Base-by-base conservation (phyloP, 2,329 filamentous ascomycete genomes). In the Phyllosticta capitalensis region DNA sequence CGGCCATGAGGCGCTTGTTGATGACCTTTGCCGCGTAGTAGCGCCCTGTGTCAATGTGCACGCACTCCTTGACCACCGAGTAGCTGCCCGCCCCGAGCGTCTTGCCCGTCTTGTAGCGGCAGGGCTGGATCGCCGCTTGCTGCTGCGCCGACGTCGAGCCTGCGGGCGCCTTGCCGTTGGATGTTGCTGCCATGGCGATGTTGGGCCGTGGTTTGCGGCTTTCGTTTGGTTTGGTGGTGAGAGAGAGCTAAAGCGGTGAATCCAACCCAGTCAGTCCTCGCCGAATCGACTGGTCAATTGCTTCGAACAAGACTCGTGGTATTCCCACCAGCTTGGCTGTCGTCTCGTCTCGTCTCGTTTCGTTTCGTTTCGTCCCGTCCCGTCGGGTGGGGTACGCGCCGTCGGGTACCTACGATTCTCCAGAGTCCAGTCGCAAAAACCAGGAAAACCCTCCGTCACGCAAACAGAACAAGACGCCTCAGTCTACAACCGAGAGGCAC, bases 11-110 rank as follows among this genome's bases (percentile, higher is more conserved):
- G 61, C 92, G 83, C 81, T 99, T 99, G 78, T 99, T 99, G 76
- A 99, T 99, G 64, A 99, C 94, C 75, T 99, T 99, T 63, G 94
- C 92, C 26, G 94, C 94, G 85, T 97, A 99, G 76, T 96, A 97
- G 65, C 92, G 86, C 52, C 92, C 92, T 0, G 94, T 97, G 67
- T 97, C 92, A 69, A 97, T 97, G 73, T 99, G 94, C 26, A 97
- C 92, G 72, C 94, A 99, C 78, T 99, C 94, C 75, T 97, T 97
- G 64, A 99, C 94, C 55, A 97, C 94, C 45, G 92, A 96, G 59
- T 99, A 99, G 60, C 92, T 96, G 64, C 94, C 94, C 33, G 94
- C 92, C 64, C 94, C 94, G 59, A 99, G 79, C 22, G 94, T 97
- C 81, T 99, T 99, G 64, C 94, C 94, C 6, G 95, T 96, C 79